These are phyloP conservation scores for Euphrasia arctica DNA, from an alignment of 305 asterid genomes.

Conservation along the genomic window DNA sequence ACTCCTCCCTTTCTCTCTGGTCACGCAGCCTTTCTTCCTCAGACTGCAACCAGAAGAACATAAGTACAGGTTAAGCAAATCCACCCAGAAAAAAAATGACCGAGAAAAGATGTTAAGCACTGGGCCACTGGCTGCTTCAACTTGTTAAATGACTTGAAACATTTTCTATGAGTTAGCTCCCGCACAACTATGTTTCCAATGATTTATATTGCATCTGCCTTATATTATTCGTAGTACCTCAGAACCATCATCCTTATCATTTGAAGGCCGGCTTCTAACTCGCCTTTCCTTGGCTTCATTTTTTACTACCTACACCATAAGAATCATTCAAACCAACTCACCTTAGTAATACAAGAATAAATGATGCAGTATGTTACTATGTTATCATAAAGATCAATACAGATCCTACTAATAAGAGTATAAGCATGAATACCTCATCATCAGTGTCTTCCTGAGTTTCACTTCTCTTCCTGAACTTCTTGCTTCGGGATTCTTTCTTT, in stretches of 20 bases:
- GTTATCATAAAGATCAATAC: conserved; percentile 30
- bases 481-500: conserved; percentile 49
- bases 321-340: conserved; percentile 34
- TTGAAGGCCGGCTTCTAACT: conserved; percentile 53
- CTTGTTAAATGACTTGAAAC: conserved; percentile 15
- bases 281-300: conserved; percentile 47
- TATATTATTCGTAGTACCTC: conserved; percentile 47
- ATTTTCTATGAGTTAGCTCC: conserved; percentile 3
- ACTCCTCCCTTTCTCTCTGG: conserved; percentile 83
- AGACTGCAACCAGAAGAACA: conserved; percentile 45
- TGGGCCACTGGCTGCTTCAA: conserved; percentile 7
- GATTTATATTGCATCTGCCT: neutral
- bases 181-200: conserved; percentile 15
- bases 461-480: conserved; percentile 79
- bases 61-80: neutral
- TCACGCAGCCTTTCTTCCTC: conserved; percentile 91
- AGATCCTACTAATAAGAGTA: conserved; percentile 32
- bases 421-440: conserved; percentile 58
- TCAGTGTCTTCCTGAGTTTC: conserved; percentile 56
- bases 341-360: conserved; percentile 26
- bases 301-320: conserved; percentile 41
- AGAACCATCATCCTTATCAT: conserved; percentile 58
- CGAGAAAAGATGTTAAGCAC: neutral
- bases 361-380: conserved; percentile 28
- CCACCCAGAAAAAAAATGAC: neutral